Conservation (phyloP, 441 rosid species). For the Pelargonium cotyledonis region DNA sequence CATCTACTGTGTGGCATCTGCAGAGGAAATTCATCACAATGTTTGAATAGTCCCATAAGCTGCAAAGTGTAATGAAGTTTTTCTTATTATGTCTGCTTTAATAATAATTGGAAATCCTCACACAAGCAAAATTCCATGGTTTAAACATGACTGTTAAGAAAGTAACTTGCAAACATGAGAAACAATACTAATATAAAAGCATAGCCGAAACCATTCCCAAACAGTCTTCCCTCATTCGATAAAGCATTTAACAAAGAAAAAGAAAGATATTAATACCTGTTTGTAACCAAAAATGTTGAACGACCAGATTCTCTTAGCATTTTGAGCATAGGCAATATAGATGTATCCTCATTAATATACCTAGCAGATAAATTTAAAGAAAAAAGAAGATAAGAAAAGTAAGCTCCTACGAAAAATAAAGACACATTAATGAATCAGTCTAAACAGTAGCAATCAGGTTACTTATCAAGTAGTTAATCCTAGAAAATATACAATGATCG, state of each 20-base stretch:
- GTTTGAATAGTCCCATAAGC: slow-evolving; percentile 98
- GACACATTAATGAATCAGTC: not conserved
- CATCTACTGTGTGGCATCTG: slow-evolving; percentile 37
- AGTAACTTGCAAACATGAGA: not conserved
- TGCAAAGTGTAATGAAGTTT: slow-evolving; percentile 32
- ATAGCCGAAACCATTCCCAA: not conserved
- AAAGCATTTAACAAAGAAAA: not conserved
- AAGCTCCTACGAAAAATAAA: not conserved
- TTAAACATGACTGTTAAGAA: not conserved
- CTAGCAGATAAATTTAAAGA: slow-evolving; percentile 30
- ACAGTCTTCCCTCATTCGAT: not conserved
- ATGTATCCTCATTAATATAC: slow-evolving; percentile 71
- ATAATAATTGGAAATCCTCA: not conserved
- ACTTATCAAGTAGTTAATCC: not conserved
- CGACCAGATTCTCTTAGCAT: slow-evolving; percentile 91
- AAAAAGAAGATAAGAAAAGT: not conserved
- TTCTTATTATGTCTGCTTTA: not conserved
- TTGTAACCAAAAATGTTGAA: slow-evolving; percentile 85
- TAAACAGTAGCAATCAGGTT: not conserved
- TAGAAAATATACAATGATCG: too few species aligned
- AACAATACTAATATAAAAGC: not conserved
- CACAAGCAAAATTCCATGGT: too few species aligned
- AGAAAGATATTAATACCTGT: slow-evolving; percentile 43
- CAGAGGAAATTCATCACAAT: slow-evolving; percentile 97
- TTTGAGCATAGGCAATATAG: slow-evolving; percentile 69